Percentiles rank a stretch among this genome's conserved stretches.
Evolutionary conservation across 2,329 filamentous ascomycete species (phyloP).

Genomic region (Rugonectria rugulosa): DNA sequence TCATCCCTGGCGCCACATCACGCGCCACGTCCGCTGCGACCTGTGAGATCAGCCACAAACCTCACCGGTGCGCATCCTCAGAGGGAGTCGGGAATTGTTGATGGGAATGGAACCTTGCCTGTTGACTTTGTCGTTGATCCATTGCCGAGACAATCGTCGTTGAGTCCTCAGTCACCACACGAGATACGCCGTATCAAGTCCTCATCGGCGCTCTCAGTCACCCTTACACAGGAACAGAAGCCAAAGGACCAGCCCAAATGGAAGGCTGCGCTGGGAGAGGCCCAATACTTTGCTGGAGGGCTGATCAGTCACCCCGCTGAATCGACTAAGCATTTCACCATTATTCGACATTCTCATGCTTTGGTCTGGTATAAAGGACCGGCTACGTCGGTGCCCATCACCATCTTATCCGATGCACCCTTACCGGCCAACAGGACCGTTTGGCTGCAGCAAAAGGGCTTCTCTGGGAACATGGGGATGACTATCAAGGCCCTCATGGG

Average conservation of each 20-base stretch:
- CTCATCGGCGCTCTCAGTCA: slow-evolving; percentile 40
- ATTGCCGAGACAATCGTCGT: slow-evolving; percentile 24
- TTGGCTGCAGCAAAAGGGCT: slow-evolving; percentile 75
- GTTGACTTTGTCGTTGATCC: slow-evolving; percentile 38
- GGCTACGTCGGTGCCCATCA: slow-evolving; percentile 68
- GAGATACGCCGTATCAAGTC: slow-evolving; percentile 44
- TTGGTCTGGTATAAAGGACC: slow-evolving; percentile 73
- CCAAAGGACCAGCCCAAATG: slow-evolving; percentile 44
- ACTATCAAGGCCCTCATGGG: slow-evolving; percentile 69
- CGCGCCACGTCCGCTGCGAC: slow-evolving; percentile 31
- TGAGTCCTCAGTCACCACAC: slow-evolving; percentile 21
- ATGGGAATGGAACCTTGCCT: slow-evolving; percentile 25
- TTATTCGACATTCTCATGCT: slow-evolving; percentile 71
- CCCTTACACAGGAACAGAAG: slow-evolving; percentile 15
- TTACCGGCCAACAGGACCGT: slow-evolving; percentile 65
- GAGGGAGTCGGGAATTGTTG: slow-evolving; percentile 31
- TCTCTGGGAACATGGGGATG: slow-evolving; percentile 74
- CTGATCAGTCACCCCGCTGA: slow-evolving; percentile 69
- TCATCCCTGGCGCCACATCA: slow-evolving; percentile 28
- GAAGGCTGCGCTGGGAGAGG: slow-evolving; percentile 63
- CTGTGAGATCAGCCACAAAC: slow-evolving; percentile 37
- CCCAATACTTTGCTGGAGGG: slow-evolving; percentile 70
- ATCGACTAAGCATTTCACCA: slow-evolving; percentile 70
- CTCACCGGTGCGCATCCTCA: slow-evolving; percentile 33
- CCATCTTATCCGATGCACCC: slow-evolving; percentile 66